These are phyloP conservation scores for Calonectria pteridis DNA, from an alignment of 2,329 filamentous ascomycete genomes.

Conservation along the genomic window DNA sequence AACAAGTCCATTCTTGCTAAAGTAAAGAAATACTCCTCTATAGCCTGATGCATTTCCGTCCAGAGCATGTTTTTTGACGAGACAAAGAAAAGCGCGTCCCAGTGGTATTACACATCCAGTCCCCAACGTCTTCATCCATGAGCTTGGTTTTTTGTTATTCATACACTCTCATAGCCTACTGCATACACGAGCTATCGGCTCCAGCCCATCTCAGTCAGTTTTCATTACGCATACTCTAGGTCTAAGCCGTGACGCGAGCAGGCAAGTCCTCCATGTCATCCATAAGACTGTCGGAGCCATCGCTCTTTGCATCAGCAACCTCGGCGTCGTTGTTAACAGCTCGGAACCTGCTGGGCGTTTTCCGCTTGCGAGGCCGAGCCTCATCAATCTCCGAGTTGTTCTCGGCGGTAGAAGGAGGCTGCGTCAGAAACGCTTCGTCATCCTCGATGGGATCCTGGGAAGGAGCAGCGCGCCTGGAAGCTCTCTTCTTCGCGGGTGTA, in stretches of 20 bases:
- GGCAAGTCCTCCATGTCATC: slow-evolving; percentile 61
- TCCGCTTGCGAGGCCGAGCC: slow-evolving; percentile 41
- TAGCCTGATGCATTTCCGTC: neutral
- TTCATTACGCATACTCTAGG: neutral
- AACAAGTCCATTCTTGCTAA: neutral
- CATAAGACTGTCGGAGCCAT: slow-evolving; percentile 52
- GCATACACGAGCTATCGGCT: neutral
- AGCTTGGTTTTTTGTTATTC: neutral
- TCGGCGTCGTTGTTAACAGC: slow-evolving; percentile 28
- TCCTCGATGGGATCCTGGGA: slow-evolving; percentile 51
- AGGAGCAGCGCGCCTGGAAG: slow-evolving; percentile 39
- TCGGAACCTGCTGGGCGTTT: slow-evolving; percentile 47
- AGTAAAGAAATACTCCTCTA: slow-evolving; percentile 1
- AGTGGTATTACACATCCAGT: slow-evolving; percentile 30
- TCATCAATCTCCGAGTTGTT: slow-evolving; percentile 45
- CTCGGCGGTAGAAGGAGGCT: slow-evolving; percentile 26
- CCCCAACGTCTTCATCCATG: slow-evolving; percentile 23
- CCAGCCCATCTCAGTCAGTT: neutral
- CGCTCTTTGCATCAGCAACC: slow-evolving; percentile 26
- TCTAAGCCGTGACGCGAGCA: slow-evolving; percentile 41
- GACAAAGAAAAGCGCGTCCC: slow-evolving; percentile 7
- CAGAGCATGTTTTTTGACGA: slow-evolving; percentile 13
- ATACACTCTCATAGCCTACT: slow-evolving; percentile 9
- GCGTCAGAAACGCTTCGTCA: slow-evolving; percentile 27
- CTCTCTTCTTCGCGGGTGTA: slow-evolving; percentile 38